Conservation (phyloP, 805 yeast species). For the Sugiyamaella valdiviana region DNA sequence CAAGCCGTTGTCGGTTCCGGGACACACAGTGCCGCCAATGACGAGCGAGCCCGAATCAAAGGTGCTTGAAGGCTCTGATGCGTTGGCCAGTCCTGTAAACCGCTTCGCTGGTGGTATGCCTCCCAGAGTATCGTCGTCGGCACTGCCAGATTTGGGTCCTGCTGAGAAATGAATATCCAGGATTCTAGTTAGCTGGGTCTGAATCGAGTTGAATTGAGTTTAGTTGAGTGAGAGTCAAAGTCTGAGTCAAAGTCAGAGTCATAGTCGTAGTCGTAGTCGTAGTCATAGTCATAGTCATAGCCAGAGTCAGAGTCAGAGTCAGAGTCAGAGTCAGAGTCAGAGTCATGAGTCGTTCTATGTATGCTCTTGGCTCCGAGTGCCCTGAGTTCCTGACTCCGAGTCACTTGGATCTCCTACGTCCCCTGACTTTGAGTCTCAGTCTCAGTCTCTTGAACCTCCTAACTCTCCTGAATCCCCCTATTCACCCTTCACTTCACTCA, state of each 20-base stretch:
- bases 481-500: not conserved
- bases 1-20: not conserved
- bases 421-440: not conserved
- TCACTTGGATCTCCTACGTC: too few species aligned
- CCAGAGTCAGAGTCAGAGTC: too few species aligned
- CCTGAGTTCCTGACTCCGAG: too few species aligned
- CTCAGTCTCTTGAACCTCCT: not conserved
- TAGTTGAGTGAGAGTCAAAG: too few species aligned
- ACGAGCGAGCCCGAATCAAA: conserved; percentile 4
- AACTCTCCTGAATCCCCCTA: too few species aligned
- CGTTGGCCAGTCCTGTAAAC: not conserved
- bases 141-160: not conserved
- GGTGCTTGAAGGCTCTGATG: too few species aligned
- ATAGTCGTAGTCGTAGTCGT: too few species aligned
- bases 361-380: too few species aligned
- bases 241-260: too few species aligned
- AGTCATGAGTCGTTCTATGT: too few species aligned
- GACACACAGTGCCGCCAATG: not conserved
- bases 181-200: not conserved
- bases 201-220: too few species aligned
- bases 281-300: too few species aligned
- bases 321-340: not conserved
- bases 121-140: not conserved
- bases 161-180: not conserved
- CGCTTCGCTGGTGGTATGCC: not conserved